phyloP scores from a whole-genome alignment of 345 rosid species.

The Lepidium didymum region DNA sequence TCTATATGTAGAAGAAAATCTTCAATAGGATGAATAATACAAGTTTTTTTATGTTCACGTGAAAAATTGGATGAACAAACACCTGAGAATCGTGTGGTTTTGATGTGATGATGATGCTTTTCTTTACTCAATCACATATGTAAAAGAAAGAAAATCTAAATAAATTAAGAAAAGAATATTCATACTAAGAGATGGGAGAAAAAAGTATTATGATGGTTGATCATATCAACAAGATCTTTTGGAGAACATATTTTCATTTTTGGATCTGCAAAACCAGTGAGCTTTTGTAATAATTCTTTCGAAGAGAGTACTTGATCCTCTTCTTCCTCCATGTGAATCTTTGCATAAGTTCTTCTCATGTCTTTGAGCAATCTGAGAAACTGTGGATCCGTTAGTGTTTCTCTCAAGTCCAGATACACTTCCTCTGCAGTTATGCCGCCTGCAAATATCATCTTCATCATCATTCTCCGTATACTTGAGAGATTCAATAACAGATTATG shows the following conservation, averaged over 20 bases:
- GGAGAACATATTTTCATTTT: slow-evolving; percentile 36
- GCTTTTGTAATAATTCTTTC: slow-evolving; percentile 25
- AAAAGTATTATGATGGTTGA: slow-evolving; percentile 25
- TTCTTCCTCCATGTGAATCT: slow-evolving; percentile 33
- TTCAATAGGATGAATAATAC: background rate
- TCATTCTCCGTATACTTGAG: slow-evolving; percentile 34
- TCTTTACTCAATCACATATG: too few relatives aligned
- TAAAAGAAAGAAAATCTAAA: too few relatives aligned
- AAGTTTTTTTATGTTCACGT: background rate
- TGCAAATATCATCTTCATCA: slow-evolving; percentile 43
- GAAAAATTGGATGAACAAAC: background rate
- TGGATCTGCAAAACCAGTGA: slow-evolving; percentile 18
- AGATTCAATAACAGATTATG: slow-evolving; percentile 48
- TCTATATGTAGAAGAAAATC: background rate
- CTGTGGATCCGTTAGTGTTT: slow-evolving; percentile 38
- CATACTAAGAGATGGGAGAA: background rate
- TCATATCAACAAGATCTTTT: slow-evolving; percentile 48
- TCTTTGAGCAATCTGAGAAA: slow-evolving; percentile 43
- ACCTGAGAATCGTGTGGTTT: too few relatives aligned
- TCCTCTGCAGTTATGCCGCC: slow-evolving; percentile 31
- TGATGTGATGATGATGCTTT: too few relatives aligned
- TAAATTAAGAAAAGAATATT: too few relatives aligned
- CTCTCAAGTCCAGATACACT: slow-evolving; percentile 36
- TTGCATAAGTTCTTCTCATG: slow-evolving; percentile 42
- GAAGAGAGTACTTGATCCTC: slow-evolving; percentile 10